Conservation (phyloP, 2,329 filamentous ascomycete genomes). For the Penicillium fuscoglaucum region DNA sequence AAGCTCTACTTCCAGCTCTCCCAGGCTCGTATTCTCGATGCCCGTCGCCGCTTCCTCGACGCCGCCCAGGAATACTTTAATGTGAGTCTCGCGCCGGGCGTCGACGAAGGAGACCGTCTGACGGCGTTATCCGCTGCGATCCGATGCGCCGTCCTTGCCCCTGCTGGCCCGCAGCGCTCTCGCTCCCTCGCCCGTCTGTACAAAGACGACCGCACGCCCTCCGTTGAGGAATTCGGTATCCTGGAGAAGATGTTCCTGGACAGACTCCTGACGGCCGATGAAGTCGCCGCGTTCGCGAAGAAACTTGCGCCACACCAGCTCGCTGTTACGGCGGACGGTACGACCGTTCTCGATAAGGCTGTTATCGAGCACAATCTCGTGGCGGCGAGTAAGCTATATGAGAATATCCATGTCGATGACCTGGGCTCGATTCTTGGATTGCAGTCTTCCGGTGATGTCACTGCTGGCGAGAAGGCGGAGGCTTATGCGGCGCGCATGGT, state of each 20-base stretch:
- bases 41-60: slow-evolving; percentile 83
- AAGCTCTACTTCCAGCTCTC: slow-evolving; percentile 85
- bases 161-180: slow-evolving; percentile 81
- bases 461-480: slow-evolving; percentile 73
- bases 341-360: slow-evolving; percentile 87
- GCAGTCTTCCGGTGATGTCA: slow-evolving; percentile 49
- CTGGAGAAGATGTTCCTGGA: slow-evolving; percentile 98
- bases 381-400: slow-evolving; percentile 75
- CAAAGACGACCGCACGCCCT: slow-evolving; percentile 82
- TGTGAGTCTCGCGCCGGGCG: slow-evolving; percentile 72
- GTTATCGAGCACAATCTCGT: slow-evolving; percentile 96
- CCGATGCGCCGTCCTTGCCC: slow-evolving; percentile 87
- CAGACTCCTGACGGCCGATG: slow-evolving; percentile 73
- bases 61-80: slow-evolving; percentile 86
- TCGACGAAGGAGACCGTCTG: slow-evolving; percentile 84
- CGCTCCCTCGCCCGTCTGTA: slow-evolving; percentile 80
- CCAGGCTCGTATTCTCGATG: slow-evolving; percentile 89
- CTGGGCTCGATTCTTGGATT: slow-evolving; percentile 77
- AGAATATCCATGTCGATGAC: slow-evolving; percentile 73
- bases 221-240: slow-evolving; percentile 78
- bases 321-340: slow-evolving; percentile 83
- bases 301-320: slow-evolving; percentile 84
- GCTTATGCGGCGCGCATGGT: slow-evolving; percentile 93
- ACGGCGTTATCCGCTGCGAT: slow-evolving; percentile 84
- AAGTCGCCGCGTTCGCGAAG: slow-evolving; percentile 82